Evolutionary conservation across 75 land plant species (phyloP).

Genomic region (Cupressus sempervirens): DNA sequence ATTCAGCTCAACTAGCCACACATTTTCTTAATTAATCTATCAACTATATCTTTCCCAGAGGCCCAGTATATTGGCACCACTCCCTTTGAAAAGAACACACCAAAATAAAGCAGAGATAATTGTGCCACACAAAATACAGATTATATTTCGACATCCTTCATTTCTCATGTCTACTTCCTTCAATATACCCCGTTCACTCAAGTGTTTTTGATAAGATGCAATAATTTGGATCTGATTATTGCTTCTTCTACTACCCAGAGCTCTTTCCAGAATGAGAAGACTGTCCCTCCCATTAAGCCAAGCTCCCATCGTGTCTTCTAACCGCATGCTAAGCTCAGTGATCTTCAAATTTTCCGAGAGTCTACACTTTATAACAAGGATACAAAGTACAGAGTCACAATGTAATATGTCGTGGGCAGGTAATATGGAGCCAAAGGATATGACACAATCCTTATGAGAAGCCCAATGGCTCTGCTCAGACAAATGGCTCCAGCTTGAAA

Average conservation of each 20-base stretch:
- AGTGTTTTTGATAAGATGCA: not conserved
- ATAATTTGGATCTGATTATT: not conserved
- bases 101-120: conserved; percentile 11
- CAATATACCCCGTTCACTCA: not conserved
- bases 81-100: not conserved
- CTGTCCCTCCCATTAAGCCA: conserved; percentile 47
- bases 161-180: conserved; percentile 1
- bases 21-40: not conserved
- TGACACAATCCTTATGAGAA: too few relatives aligned
- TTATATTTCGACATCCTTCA: conserved; percentile 7
- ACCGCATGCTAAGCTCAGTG: conserved; percentile 52
- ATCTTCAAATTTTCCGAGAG: conserved; percentile 10
- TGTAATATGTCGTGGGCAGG: too few relatives aligned
- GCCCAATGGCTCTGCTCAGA: too few relatives aligned
- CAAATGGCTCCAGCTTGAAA: too few relatives aligned
- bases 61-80: not conserved
- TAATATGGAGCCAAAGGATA: too few relatives aligned
- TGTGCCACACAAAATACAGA: conserved; percentile 16
- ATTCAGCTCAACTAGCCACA: too few relatives aligned
- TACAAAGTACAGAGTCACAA: conserved; percentile 43
- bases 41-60: not conserved
- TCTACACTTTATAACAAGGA: conserved; percentile 39
- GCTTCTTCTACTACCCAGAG: conserved; percentile 8
- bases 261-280: too few relatives aligned
- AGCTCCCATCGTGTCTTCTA: conserved; percentile 66